Percentiles rank a stretch among this genome's conserved stretches.
phyloP scores from a whole-genome alignment of 768 basidiomycete genomes.

The Leccinellum luteum region DNA sequence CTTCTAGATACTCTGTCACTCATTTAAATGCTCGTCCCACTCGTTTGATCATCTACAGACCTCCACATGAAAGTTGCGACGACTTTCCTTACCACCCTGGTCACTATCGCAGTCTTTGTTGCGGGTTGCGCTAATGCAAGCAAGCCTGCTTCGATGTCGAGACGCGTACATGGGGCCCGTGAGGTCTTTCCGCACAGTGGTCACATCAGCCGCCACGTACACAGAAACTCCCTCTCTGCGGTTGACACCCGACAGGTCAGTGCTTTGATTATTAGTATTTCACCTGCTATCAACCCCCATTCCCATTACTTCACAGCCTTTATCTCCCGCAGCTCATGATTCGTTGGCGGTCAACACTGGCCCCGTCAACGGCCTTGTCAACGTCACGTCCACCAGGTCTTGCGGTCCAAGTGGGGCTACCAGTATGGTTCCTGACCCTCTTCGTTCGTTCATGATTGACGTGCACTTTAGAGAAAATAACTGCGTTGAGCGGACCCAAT shows the following conservation, averaged over 20 bases:
- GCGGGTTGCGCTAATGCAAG: neutral
- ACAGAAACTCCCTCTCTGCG: neutral
- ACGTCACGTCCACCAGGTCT: constrained; percentile 28
- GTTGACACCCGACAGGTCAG: neutral
- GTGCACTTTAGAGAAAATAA: constrained; percentile 42
- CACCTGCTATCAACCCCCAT: neutral
- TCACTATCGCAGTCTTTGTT: neutral
- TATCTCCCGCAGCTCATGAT: neutral
- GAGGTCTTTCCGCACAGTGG: neutral
- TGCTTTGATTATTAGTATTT: neutral
- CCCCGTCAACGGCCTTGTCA: constrained; percentile 30
- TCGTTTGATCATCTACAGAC: neutral
- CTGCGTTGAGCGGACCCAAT: constrained; percentile 58
- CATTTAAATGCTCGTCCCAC: neutral
- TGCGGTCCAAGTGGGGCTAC: constrained; percentile 55
- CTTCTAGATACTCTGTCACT: neutral
- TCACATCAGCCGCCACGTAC: neutral
- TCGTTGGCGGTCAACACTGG: neutral
- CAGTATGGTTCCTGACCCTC: constrained; percentile 31
- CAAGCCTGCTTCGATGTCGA: neutral
- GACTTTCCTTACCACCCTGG: neutral
- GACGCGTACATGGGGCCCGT: neutral
- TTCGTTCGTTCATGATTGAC: constrained; percentile 2
- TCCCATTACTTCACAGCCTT: neutral
- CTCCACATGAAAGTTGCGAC: neutral